phyloP scores from a whole-genome alignment of 441 rosid genomes.

The Populus hybrid region DNA sequence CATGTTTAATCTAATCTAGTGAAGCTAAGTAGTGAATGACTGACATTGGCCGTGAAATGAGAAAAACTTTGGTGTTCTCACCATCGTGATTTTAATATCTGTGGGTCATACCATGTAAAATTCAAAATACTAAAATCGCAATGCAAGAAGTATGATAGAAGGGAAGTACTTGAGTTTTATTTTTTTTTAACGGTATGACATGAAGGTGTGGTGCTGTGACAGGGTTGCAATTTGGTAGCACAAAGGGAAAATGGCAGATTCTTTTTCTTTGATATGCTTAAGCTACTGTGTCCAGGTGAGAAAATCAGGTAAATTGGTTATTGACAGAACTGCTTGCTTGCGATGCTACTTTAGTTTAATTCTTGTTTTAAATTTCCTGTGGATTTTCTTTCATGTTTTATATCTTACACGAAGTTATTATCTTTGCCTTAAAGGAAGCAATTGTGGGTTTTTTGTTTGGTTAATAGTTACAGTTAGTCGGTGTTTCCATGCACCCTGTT shows the following conservation, averaged over 20 bases:
- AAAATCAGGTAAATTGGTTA: conserved; percentile 39
- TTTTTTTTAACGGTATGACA: not conserved
- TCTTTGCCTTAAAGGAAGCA: not conserved
- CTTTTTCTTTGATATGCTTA: conserved; percentile 73
- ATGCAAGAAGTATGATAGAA: not conserved
- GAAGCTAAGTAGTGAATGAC: not conserved
- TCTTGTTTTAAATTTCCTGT: not conserved
- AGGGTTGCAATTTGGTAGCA: conserved; percentile 80
- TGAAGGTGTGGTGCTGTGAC: conserved; percentile 3
- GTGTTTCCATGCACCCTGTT: not conserved
- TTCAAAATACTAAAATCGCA: not conserved
- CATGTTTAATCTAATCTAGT: not conserved
- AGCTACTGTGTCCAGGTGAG: conserved; percentile 72
- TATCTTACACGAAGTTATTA: not conserved
- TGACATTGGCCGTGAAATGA: not conserved
- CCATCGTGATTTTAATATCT: not conserved
- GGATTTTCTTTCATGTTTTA: not conserved
- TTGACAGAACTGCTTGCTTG: conserved; percentile 3
- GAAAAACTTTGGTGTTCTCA: not conserved
- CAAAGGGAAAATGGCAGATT: conserved; percentile 65
- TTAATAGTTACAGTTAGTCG: not conserved
- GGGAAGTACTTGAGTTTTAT: not conserved
- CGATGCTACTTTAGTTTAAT: not conserved
- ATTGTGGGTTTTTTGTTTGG: not conserved
- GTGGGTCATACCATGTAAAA: not conserved